Evolutionary conservation across 2,329 filamentous ascomycete genomes (phyloP).

Genomic region (Cytospora chrysosperma): DNA sequence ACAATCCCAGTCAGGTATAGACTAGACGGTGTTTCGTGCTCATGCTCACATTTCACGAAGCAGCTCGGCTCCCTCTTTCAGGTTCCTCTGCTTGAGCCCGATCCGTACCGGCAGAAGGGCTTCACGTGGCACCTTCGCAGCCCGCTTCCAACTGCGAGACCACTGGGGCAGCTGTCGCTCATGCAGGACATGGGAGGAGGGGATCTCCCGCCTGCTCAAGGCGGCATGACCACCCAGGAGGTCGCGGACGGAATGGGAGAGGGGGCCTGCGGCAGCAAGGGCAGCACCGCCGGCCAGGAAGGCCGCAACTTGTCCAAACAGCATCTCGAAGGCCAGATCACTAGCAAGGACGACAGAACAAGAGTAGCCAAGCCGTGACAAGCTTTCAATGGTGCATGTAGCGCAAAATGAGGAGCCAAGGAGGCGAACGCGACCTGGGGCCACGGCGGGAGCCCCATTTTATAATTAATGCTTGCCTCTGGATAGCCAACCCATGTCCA

Average conservation of each 20-base stretch:
- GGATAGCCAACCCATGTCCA: neutral
- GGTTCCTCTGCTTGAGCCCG: slow-evolving; percentile 33
- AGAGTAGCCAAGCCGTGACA: neutral
- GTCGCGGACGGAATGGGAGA: slow-evolving; percentile 12
- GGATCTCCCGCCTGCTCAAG: slow-evolving; percentile 17
- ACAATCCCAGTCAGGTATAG: too few relatives aligned
- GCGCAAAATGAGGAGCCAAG: neutral
- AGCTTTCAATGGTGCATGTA: neutral
- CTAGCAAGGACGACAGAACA: neutral
- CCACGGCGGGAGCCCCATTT: neutral
- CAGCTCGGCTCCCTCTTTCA: slow-evolving; percentile 32
- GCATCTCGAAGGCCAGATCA: neutral
- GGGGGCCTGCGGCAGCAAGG: slow-evolving; percentile 1
- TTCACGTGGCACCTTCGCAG: slow-evolving; percentile 27
- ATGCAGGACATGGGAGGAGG: slow-evolving; percentile 30
- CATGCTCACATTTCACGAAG: slow-evolving; percentile 35
- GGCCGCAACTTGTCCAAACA: slow-evolving; percentile 8
- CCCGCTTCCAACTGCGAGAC: slow-evolving; percentile 30
- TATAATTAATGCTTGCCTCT: too few relatives aligned
- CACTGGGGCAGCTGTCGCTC: slow-evolving; percentile 31
- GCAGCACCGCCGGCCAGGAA: slow-evolving; percentile 13
- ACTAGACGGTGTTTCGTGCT: slow-evolving; percentile 3
- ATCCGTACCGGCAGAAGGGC: slow-evolving; percentile 35
- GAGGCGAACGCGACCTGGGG: neutral
- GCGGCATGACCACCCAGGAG: neutral